These are phyloP conservation scores for Geoglossum glabrum DNA, from an alignment of 495 filamentous ascomycete species.

Conservation along the genomic window DNA sequence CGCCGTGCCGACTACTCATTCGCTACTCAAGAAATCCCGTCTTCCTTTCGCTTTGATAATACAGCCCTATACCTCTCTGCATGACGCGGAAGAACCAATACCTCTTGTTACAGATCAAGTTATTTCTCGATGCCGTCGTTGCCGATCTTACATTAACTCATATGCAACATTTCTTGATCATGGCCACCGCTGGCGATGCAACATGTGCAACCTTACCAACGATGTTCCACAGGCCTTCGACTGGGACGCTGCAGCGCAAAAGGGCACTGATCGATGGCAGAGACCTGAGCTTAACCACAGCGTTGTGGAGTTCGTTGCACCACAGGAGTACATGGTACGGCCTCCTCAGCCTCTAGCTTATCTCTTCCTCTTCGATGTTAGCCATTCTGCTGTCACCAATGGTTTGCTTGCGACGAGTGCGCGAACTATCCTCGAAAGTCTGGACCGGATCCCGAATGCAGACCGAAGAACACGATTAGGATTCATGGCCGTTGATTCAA, in stretches of 20 bases:
- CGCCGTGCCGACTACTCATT: constrained; percentile 75
- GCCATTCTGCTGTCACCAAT: constrained; percentile 73
- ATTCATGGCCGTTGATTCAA: constrained; percentile 90
- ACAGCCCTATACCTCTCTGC: constrained; percentile 81
- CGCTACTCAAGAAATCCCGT: constrained; percentile 85
- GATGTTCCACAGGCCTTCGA: constrained; percentile 97
- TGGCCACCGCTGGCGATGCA: constrained; percentile 94
- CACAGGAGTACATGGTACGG: constrained; percentile 98
- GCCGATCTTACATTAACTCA: constrained; percentile 92
- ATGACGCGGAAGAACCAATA: constrained; percentile 76
- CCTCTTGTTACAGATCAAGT: constrained; percentile 92
- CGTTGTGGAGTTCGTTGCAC: constrained; percentile 91
- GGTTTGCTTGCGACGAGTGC: constrained; percentile 91
- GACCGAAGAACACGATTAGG: constrained; percentile 81
- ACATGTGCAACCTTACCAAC: constrained; percentile 98
- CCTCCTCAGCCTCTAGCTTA: constrained; percentile 96
- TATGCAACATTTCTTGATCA: constrained; percentile 93
- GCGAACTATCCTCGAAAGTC: constrained; percentile 81
- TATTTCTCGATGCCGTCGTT: constrained; percentile 86
- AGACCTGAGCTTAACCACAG: constrained; percentile 80
- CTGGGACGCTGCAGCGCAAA: constrained; percentile 83
- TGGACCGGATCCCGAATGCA: constrained; percentile 93
- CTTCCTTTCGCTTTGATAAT: constrained; percentile 91
- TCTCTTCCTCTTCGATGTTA: constrained; percentile 92
- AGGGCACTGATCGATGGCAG: constrained; percentile 75